Base-by-base conservation (phyloP, 2,329 filamentous ascomycete genomes). In the Fusarium bulbicola region DNA sequence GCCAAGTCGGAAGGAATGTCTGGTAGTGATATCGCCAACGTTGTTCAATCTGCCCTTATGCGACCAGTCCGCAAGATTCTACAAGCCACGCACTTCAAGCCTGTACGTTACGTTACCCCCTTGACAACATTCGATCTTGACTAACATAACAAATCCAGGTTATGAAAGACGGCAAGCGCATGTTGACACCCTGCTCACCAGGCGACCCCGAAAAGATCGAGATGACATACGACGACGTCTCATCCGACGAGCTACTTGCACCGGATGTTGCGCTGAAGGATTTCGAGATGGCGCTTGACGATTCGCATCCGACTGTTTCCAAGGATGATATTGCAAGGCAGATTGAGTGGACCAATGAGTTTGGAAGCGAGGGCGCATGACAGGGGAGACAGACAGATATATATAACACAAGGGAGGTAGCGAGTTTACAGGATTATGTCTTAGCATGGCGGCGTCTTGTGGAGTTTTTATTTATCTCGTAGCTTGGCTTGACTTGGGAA, bases 61-160 rank as follows among this genome's bases (percentile, higher is more conserved):
- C 95, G 98, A 80, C 97, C 96, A 4, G 93, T 99, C 70, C 89
- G 96, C 70, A 97, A 98, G 84, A 98, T 99, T 76, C 92, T 98
- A 82, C 97, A 95, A 72, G 95, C 96, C 24, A 99, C 96, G 59
- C 96, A 99, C 85, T 99, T 98, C 84, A 98, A 98, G 83, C 92
- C 93, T 85, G 95, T 95, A 86, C 49, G 84, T 82, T 20, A 3
- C 50, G 84, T 82, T 20, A 3, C 49, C 4, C 18, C 10, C n/a
- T 10, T 21, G 26, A 15, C 9, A 8, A 3, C 2, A 15, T 3
- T 20, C 8, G 13, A 21, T 8, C 6, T 13, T 18, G 2, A n/a
- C 63, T 72, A 56, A 78, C 34, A 30, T 72, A 56, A 77, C 32
- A 32, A 24, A 18, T 14, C 3, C 72, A 95, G 93, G 91, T 97